Evolutionary conservation across 495 filamentous ascomycete species (phyloP).

Genomic region (Mytilinidion resinicola): DNA sequence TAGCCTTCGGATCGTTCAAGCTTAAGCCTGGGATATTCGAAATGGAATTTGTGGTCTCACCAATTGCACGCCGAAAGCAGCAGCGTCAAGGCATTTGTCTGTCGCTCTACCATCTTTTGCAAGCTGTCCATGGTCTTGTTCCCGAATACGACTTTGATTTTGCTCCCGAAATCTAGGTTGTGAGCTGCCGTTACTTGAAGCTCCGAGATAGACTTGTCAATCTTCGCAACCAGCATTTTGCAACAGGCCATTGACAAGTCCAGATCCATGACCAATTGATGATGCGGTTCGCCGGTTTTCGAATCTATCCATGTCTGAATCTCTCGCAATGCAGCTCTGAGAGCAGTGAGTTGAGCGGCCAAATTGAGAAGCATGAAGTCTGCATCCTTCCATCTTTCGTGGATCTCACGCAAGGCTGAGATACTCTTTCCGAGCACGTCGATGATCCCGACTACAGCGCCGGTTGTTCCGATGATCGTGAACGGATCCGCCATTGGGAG

Average conservation of each 20-base stretch:
- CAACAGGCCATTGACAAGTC: conserved; percentile 21
- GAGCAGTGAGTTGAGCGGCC: conserved; percentile 23
- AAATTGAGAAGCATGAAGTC: conserved; percentile 23
- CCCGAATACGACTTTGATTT: conserved; percentile 19
- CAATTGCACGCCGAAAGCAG: conserved; percentile 28
- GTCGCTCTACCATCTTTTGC: conserved; percentile 24
- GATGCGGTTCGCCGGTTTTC: conserved; percentile 17
- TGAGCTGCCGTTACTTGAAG: not conserved
- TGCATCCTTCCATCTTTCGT: conserved; percentile 21
- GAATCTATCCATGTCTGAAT: conserved; percentile 27
- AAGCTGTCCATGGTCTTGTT: conserved; percentile 19
- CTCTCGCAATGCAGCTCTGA: conserved; percentile 24
- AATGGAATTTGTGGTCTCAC: not conserved
- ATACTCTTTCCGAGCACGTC: conserved; percentile 17
- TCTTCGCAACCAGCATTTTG: conserved; percentile 14
- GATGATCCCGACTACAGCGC: conserved; percentile 18
- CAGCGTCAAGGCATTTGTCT: conserved; percentile 23
- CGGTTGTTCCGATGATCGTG: conserved; percentile 23
- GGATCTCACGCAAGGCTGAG: conserved; percentile 15
- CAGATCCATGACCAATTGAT: conserved; percentile 30
- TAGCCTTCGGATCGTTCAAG: too few species aligned
- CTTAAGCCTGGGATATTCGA: not conserved
- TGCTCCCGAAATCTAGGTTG: not conserved
- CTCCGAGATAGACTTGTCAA: conserved; percentile 18
- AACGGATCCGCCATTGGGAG: conserved; percentile 21